phyloP scores from a whole-genome alignment of 371 early-diverging fungal species.

The Mortierella sp. region DNA sequence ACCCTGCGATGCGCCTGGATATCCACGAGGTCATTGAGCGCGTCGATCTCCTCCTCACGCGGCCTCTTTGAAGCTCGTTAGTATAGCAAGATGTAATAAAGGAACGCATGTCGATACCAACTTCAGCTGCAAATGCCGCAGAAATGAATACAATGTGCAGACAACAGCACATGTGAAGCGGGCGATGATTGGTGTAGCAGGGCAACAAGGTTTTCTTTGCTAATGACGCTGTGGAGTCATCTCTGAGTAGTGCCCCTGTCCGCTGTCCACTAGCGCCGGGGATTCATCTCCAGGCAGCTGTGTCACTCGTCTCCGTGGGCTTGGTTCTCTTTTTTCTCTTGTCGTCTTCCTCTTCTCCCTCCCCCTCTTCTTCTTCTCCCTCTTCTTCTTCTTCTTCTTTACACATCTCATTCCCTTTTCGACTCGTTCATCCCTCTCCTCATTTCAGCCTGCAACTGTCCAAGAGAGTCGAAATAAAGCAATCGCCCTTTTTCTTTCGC shows the following conservation, averaged over 20 bases:
- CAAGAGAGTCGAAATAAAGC: not conserved
- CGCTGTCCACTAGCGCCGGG: not conserved
- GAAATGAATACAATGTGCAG: not conserved
- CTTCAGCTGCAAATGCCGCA: not conserved
- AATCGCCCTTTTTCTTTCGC: not conserved
- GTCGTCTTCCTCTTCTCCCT: not conserved
- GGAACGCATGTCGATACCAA: not conserved
- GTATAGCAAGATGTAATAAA: not conserved
- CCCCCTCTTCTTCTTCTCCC: not conserved
- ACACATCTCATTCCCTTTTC: not conserved
- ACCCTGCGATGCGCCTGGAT: conserved; percentile 77
- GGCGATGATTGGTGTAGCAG: not conserved
- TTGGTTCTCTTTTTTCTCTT: not conserved
- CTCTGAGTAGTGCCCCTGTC: not conserved
- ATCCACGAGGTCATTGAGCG: conserved; percentile 66
- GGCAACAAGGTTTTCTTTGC: not conserved
- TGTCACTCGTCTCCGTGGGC: not conserved
- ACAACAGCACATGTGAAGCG: not conserved
- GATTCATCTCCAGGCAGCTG: not conserved
- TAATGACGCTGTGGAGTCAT: conserved; percentile 7
- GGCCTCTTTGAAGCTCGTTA: conserved; percentile 21
- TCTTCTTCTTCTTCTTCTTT: no score
- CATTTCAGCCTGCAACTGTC: not conserved
- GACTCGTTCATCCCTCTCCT: not conserved
- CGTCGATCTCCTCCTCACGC: conserved; percentile 37